phyloP scores from a whole-genome alignment of 2,329 filamentous ascomycete genomes.

The Alternaria atra region DNA sequence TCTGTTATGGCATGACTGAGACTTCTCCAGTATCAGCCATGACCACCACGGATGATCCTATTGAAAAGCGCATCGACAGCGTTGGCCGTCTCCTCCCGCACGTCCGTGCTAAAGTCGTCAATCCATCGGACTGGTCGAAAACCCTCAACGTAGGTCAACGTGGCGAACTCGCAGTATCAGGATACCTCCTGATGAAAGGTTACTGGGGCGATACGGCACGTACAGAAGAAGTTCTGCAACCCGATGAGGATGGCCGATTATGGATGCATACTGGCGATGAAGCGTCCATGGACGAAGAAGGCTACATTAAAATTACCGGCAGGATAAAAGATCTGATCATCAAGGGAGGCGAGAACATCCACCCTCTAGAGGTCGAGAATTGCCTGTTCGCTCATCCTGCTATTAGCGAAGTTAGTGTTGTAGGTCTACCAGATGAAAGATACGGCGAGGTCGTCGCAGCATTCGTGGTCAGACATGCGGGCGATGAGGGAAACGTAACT shows the following conservation, averaged over 20 bases:
- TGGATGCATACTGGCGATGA: slow-evolving; percentile 97
- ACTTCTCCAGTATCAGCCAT: slow-evolving; percentile 79
- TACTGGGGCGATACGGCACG: slow-evolving; percentile 80
- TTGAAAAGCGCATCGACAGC: slow-evolving; percentile 74
- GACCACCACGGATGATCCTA: slow-evolving; percentile 80
- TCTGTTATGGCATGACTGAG: slow-evolving; percentile 97
- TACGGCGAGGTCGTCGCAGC: slow-evolving; percentile 89
- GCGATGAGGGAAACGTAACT: slow-evolving; percentile 54
- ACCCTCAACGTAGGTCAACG: slow-evolving; percentile 71
- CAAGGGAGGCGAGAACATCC: slow-evolving; percentile 93
- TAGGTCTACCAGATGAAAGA: slow-evolving; percentile 80
- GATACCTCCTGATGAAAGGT: slow-evolving; percentile 89
- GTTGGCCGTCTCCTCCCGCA: slow-evolving; percentile 88
- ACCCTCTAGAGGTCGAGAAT: slow-evolving; percentile 92
- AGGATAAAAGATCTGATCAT: slow-evolving; percentile 97
- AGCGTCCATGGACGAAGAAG: slow-evolving; percentile 81
- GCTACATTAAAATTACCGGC: slow-evolving; percentile 88
- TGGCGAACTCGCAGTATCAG: slow-evolving; percentile 83
- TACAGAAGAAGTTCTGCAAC: slow-evolving; percentile 74
- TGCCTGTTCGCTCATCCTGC: slow-evolving; percentile 77
- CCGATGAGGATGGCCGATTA: slow-evolving; percentile 63
- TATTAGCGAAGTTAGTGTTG: slow-evolving; percentile 80
- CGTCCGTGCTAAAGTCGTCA: slow-evolving; percentile 79
- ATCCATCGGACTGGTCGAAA: slow-evolving; percentile 66
- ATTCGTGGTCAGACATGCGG: slow-evolving; percentile 71